Evolutionary conservation across 2,329 filamentous ascomycete genomes (phyloP).

Genomic region (Calonectria honghensis): DNA sequence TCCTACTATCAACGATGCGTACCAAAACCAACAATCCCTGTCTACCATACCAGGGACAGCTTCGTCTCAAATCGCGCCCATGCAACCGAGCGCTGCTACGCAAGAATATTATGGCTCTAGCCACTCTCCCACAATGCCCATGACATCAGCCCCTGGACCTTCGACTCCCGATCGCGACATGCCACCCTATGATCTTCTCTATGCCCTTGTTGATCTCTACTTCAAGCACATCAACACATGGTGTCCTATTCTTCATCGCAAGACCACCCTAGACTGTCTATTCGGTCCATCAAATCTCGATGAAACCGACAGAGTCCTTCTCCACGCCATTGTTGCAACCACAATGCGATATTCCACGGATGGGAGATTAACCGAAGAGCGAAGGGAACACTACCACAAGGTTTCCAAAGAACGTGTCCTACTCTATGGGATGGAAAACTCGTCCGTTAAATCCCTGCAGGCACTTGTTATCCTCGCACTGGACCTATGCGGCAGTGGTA

Average conservation of each 20-base stretch:
- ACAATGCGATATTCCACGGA: constrained; percentile 90
- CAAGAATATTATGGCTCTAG: constrained; percentile 70
- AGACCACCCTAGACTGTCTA: constrained; percentile 86
- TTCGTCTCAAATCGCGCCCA: constrained; percentile 58
- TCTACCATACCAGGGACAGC: constrained; percentile 62
- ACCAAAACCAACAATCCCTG: constrained; percentile 66
- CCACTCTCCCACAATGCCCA: constrained; percentile 75
- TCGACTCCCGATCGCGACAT: constrained; percentile 75
- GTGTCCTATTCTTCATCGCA: constrained; percentile 93
- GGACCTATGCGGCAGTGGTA: constrained; percentile 89
- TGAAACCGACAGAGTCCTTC: constrained; percentile 86
- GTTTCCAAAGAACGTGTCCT: constrained; percentile 90
- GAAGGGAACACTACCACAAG: constrained; percentile 84
- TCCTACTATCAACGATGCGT: constrained; percentile 70
- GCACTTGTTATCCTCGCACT: constrained; percentile 90
- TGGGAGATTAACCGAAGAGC: constrained; percentile 81
- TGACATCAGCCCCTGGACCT: constrained; percentile 64
- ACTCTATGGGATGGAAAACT: constrained; percentile 91
- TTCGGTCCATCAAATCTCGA: constrained; percentile 86
- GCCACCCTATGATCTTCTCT: constrained; percentile 84
- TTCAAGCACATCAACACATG: constrained; percentile 88
- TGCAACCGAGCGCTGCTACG: constrained; percentile 64
- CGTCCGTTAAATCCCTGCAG: constrained; percentile 90
- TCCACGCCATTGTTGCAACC: constrained; percentile 93
- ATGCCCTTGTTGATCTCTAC: constrained; percentile 83